Percentiles rank a stretch among this genome's conserved stretches.
These are phyloP conservation scores for Penicillium angulare DNA, from an alignment of 495 filamentous ascomycete species.

Conservation along the genomic window DNA sequence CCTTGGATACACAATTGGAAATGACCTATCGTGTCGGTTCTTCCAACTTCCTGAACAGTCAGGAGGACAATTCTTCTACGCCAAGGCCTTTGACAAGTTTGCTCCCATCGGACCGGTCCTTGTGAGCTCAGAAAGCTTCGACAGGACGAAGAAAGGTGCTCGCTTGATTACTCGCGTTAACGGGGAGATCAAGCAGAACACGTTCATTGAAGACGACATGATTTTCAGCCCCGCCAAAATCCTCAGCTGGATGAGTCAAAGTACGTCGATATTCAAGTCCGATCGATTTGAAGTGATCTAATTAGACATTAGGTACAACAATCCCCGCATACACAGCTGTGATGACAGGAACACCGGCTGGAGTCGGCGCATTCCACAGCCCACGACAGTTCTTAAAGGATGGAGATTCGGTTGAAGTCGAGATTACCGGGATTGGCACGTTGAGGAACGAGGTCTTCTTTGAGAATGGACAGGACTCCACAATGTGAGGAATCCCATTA, in stretches of 20 bases:
- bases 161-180: neutral
- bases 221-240: neutral
- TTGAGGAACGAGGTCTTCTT: neutral
- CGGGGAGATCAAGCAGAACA: neutral
- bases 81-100: conserved; percentile 49
- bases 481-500: neutral
- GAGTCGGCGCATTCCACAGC: conserved; percentile 7
- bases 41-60: conserved; percentile 36
- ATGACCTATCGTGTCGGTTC: conserved; percentile 44
- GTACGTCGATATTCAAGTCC: neutral
- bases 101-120: conserved; percentile 45
- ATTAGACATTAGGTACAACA: conserved; percentile 54
- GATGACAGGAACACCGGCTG: conserved; percentile 7
- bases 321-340: conserved; percentile 53
- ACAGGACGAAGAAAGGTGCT: neutral
- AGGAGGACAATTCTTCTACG: conserved; percentile 44
- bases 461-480: neutral
- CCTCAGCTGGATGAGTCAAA: neutral
- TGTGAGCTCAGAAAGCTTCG: conserved; percentile 12
- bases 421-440: neutral
- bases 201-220: neutral
- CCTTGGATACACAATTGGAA: conserved; percentile 47
- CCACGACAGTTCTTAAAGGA: neutral
- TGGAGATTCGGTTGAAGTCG: neutral
- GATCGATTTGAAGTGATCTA: neutral